Base-by-base conservation (phyloP, 1,139 yeast species). In the Protomyces lactucae-debilis region DNA sequence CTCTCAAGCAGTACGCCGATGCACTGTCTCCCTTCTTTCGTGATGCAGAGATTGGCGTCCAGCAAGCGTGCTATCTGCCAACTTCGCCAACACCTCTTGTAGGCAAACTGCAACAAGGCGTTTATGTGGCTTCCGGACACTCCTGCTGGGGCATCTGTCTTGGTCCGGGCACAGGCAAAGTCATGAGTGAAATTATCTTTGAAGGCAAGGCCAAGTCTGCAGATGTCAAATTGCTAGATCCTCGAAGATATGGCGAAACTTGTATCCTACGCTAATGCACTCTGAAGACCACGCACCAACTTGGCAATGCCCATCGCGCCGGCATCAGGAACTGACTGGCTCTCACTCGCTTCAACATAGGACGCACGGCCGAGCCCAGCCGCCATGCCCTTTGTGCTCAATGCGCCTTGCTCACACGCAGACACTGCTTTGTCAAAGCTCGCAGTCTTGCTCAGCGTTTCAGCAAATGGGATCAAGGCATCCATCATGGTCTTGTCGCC, bases 121-220 rank as follows among this genome's bases (percentile, higher is more conserved):
- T 93, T 68, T 88, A 78, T 71, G 76, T 93, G 67, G 96, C 97
- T 2, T 84, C 95, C 21, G 99, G 98, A 0, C 99, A 93, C 75
- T 87, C 96, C 23, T 93, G 98, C 76, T 93, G 99, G 99, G 99
- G 99, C 28, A 93, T 93, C 68, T 93, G 93, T 76, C 92, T 93
- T 75, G 97, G 97, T 0, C 98, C 98, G 1, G 98, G 89, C 3
- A 91, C 98, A 0, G 99, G 99, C 21, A 86, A 90, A 72, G 82
- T 93, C 57, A 83, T 93, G 87, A 85, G 96, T 70, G 98, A 93
- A 76, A 73, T 93, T 65, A 76, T 93, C 59, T 76, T 92, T 63
- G 98, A 92, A 64, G 98, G 98, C n/a, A 83, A 82, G 68, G 86
- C 87, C 10, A 80, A 77, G 55, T 84, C 90, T 66, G 95, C 96